Conservation (phyloP, 306 rosid genomes). For the Pueraria montana region DNA sequence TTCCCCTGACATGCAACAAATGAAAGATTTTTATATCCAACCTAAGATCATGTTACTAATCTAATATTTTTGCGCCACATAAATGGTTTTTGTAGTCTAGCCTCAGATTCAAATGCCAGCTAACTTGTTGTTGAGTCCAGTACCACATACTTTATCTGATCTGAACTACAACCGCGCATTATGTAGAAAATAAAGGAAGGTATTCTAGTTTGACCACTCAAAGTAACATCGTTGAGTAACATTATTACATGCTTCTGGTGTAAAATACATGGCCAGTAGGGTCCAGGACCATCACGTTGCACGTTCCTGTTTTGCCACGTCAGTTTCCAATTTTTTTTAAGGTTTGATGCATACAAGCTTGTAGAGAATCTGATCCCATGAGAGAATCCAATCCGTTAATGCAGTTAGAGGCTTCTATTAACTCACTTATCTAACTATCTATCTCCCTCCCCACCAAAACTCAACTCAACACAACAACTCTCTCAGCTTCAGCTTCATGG, state of each 20-base stretch:
- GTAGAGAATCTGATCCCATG: slow-evolving; percentile 33
- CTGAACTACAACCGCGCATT: slow-evolving; percentile 30
- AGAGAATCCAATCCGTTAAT: slow-evolving; percentile 72
- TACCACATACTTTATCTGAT: slow-evolving; percentile 14
- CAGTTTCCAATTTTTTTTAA: not conserved
- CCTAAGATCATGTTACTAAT: not conserved
- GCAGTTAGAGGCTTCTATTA: slow-evolving; percentile 79
- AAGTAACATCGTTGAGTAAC: too few species aligned
- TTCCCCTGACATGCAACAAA: too few species aligned
- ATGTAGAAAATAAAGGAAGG: slow-evolving; percentile 21
- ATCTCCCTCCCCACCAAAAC: slow-evolving; percentile 17
- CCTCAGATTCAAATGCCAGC: not conserved
- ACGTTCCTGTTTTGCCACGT: slow-evolving; percentile 33
- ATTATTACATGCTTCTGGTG: too few species aligned
- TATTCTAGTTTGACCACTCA: slow-evolving; percentile 21
- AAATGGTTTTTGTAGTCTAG: not conserved
- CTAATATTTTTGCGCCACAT: slow-evolving; percentile 10
- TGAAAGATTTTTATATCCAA: not conserved
- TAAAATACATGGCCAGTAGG: not conserved
- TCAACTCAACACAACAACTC: slow-evolving; percentile 1
- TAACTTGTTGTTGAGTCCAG: not conserved
- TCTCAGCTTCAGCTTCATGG: slow-evolving; percentile 56
- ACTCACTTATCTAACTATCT: slow-evolving; percentile 62
- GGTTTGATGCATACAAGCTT: not conserved
- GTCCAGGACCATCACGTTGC: not conserved